These are phyloP conservation scores for Barnettozyma populi DNA, from an alignment of 805 yeast species.

Conservation along the genomic window DNA sequence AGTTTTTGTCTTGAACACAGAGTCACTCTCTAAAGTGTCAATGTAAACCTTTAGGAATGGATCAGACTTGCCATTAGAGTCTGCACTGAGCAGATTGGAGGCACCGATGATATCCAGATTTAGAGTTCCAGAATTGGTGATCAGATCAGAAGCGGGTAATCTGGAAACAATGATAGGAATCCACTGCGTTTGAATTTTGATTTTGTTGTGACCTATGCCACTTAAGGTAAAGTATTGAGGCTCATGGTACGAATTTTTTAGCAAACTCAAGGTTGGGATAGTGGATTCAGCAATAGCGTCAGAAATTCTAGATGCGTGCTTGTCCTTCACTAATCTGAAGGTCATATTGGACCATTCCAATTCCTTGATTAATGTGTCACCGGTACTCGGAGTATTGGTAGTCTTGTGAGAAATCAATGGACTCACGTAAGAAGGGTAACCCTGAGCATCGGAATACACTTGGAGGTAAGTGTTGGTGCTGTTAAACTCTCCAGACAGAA, in stretches of 20 bases:
- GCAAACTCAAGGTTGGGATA: conserved; percentile 59
- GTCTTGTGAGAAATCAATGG: conserved; percentile 38
- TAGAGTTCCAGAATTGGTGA: conserved; percentile 69
- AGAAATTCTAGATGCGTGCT: conserved; percentile 47
- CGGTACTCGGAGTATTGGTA: conserved; percentile 43
- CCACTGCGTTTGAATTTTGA: conserved; percentile 66
- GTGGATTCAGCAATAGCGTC: conserved; percentile 56
- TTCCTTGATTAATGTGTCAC: conserved; percentile 75
- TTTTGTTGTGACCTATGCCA: conserved; percentile 46
- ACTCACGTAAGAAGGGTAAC: conserved; percentile 57
- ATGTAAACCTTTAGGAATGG: conserved; percentile 73
- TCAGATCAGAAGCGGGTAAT: conserved; percentile 70
- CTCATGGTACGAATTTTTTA: conserved; percentile 58
- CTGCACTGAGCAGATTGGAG: conserved; percentile 72
- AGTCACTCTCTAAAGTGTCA: conserved; percentile 49
- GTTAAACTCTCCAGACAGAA: conserved; percentile 53
- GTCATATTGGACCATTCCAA: conserved; percentile 65
- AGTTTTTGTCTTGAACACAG: conserved; percentile 68
- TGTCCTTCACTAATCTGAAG: conserved; percentile 56
- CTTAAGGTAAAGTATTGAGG: conserved; percentile 52
- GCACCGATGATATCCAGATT: conserved; percentile 60
- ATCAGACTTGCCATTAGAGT: conserved; percentile 87
- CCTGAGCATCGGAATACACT: conserved; percentile 69
- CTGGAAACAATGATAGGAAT: conserved; percentile 60
- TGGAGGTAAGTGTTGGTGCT: conserved; percentile 63